Base-by-base conservation (phyloP, 2,329 filamentous ascomycete genomes). In the Metarhizium sp. region DNA sequence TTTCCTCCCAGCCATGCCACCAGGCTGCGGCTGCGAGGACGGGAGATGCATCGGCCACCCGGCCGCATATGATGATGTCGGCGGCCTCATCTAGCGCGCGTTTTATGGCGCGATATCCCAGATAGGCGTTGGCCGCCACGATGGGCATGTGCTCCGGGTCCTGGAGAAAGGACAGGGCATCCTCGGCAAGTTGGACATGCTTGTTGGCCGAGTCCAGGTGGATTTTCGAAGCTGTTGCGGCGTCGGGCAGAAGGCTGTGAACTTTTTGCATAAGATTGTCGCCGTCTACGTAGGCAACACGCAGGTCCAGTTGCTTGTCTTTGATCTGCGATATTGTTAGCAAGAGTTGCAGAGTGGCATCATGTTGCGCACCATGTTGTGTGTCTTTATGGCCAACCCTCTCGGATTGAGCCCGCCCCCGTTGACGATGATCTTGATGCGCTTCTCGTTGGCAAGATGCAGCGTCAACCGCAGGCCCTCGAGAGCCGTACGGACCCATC, bases 361-460 rank as follows among this genome's bases (percentile, higher is more conserved):
- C 6, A 6, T 45, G 6, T 45, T 14, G 10, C 50, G 38, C 53
- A 64, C 62, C 54, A 63, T 43, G 2, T 55, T 51, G 1, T 62
- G 55, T 8, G 65, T 58, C 47, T 60, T 63, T 52, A 75, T 61
- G 0, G 78, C 77, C 16, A 84, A 61, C 0, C 74, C 78, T 55
- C 71, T 71, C 0, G 81, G 81, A 55, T 83, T 78, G 16, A 78
- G 70, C 2, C 75, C 78, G 0, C 81, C 81, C 2, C 80, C 80
- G 59, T 84, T 82, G 55, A 81, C 69, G 40, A 81, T 70, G 13
- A 83, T 69, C 57, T 78, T 80, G 66, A 82, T 82, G 0, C 70
- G 62, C 57, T 78, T 75, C 51, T 75, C 66, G 2, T 63, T 57
- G 14, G 67, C 71, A 65, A 58, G 78, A 18, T 64, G 60, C 2